phyloP scores from a whole-genome alignment of 768 basidiomycete species.

The Russula griseocarnosa region DNA sequence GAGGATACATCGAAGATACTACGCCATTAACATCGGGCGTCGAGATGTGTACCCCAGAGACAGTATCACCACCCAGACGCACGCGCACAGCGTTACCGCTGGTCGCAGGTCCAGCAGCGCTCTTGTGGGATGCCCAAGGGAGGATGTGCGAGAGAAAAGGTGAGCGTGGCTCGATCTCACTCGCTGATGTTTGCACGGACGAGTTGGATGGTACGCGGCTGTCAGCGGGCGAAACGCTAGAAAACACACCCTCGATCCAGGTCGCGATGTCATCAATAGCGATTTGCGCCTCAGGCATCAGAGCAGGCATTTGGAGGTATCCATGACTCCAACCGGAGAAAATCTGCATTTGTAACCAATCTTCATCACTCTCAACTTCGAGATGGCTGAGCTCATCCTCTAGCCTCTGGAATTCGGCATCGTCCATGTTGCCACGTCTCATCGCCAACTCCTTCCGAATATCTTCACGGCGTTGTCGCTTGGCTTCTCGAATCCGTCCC shows the following conservation, averaged over 20 bases:
- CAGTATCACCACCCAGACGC: conserved; percentile 3
- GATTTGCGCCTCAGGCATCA: conserved; percentile 78
- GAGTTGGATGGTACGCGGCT: conserved; percentile 1
- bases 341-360: conserved; percentile 92
- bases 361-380: conserved; percentile 72
- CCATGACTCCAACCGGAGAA: conserved; percentile 98
- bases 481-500: conserved; percentile 91
- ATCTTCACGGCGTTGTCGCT: conserved; percentile 73
- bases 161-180: conserved; percentile 12
- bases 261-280: conserved; percentile 81
- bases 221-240: conserved; percentile 17
- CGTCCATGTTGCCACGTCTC: conserved; percentile 60
- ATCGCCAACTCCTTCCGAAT: conserved; percentile 54
- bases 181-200: conserved; percentile 12
- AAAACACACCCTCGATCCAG: conserved; percentile 86
- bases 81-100: neutral
- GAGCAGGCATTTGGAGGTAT: conserved; percentile 88
- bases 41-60: conserved; percentile 19
- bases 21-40: conserved; percentile 22
- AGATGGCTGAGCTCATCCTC: conserved; percentile 54
- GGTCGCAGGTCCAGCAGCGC: no score
- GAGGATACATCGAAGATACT: conserved; percentile 43
- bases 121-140: conserved; percentile 20
- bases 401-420: conserved; percentile 35
- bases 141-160: conserved; percentile 23